Evolutionary conservation across 2,329 filamentous ascomycete genomes (phyloP).

Genomic region (Waltergamsia citrina): DNA sequence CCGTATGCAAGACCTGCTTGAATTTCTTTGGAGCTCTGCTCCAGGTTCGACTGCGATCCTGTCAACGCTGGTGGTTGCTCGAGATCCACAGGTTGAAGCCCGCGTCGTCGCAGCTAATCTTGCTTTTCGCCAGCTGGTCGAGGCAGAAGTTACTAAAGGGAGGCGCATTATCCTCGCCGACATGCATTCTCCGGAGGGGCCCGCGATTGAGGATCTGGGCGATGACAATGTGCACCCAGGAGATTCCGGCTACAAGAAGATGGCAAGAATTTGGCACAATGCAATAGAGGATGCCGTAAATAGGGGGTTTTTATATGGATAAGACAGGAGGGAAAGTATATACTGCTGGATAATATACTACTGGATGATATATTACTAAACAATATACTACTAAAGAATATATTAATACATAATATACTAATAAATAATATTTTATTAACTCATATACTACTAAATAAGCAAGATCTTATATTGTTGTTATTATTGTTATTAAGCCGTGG

Average conservation of each 20-base stretch:
- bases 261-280: not conserved
- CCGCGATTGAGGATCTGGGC: not conserved
- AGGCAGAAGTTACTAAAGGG: not conserved
- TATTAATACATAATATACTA: too few relatives aligned
- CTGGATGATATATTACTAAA: too few relatives aligned
- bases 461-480: too few relatives aligned
- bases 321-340: too few relatives aligned
- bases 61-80: constrained; percentile 19
- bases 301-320: too few relatives aligned
- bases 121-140: not conserved
- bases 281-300: not conserved
- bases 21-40: constrained; percentile 17
- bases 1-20: constrained; percentile 17
- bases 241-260: not conserved
- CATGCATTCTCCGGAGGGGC: not conserved
- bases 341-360: too few relatives aligned
- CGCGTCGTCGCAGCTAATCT: constrained; percentile 7
- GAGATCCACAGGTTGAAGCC: constrained; percentile 10
- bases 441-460: too few relatives aligned
- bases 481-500: too few relatives aligned
- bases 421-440: too few relatives aligned
- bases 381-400: too few relatives aligned
- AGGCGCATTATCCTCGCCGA: not conserved
- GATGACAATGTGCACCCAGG: not conserved
- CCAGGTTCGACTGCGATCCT: constrained; percentile 16